These are phyloP conservation scores for Sergeia podlipaevii DNA, from an alignment of 208 protist species.

Conservation along the genomic window DNA sequence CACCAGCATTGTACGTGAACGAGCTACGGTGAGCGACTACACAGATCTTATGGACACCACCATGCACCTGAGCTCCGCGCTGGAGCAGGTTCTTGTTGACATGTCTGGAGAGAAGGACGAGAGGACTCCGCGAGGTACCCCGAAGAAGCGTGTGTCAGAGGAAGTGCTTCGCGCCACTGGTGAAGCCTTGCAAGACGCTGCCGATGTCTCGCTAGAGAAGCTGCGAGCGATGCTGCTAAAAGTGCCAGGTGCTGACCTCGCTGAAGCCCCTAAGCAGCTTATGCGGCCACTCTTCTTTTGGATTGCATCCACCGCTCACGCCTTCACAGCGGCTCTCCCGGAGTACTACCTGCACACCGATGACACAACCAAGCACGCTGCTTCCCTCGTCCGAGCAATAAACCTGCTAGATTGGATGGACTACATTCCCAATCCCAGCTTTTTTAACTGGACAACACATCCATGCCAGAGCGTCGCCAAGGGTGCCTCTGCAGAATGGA, in stretches of 20 bases:
- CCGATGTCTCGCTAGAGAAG: slow-evolving; percentile 24
- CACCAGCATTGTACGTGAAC: too few species aligned
- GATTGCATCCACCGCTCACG: slow-evolving; percentile 25
- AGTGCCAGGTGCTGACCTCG: slow-evolving; percentile 14
- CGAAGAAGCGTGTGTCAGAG: not conserved
- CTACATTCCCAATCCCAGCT: slow-evolving; percentile 15
- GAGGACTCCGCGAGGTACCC: slow-evolving; percentile 12
- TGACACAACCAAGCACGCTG: slow-evolving; percentile 26
- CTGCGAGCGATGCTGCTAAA: slow-evolving; percentile 34
- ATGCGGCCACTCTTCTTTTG: slow-evolving; percentile 21
- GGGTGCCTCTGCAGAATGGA: slow-evolving; percentile 16
- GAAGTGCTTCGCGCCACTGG: not conserved
- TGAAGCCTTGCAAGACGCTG: slow-evolving; percentile 13
- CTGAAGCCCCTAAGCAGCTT: slow-evolving; percentile 16
- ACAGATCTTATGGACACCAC: slow-evolving; percentile 13
- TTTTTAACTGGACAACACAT: slow-evolving; percentile 51
- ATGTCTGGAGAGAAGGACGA: slow-evolving; percentile 11
- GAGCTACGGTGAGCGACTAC: too few species aligned
- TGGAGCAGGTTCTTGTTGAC: slow-evolving; percentile 18
- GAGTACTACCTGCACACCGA: slow-evolving; percentile 70
- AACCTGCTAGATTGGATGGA: slow-evolving; percentile 42
- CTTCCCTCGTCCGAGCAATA: slow-evolving; percentile 35
- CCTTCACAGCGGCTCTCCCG: slow-evolving; percentile 36
- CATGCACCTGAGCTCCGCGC: slow-evolving; percentile 11
- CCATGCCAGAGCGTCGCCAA: slow-evolving; percentile 13